These are phyloP conservation scores for Diaporthe humulicola DNA, from an alignment of 2,329 filamentous ascomycete genomes.

Conservation along the genomic window DNA sequence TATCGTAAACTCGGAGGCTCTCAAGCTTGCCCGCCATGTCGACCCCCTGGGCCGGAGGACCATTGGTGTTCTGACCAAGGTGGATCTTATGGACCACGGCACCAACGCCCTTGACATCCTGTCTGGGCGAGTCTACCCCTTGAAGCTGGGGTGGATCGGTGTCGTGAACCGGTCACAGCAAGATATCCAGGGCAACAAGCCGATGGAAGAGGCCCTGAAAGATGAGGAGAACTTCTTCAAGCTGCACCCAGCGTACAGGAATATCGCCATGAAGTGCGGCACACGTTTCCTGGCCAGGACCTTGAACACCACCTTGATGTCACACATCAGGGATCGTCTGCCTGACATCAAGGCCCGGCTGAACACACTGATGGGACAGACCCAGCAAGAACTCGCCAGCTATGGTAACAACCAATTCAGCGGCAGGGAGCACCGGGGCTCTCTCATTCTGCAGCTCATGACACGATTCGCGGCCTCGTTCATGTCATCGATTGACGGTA, in stretches of 20 bases:
- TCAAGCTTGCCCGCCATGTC: slow-evolving; percentile 96
- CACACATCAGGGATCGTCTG: slow-evolving; percentile 93
- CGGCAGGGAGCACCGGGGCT: slow-evolving; percentile 95
- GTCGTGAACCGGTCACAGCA: slow-evolving; percentile 98
- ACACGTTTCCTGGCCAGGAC: slow-evolving; percentile 96
- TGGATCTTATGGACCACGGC: slow-evolving; percentile 98
- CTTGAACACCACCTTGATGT: slow-evolving; percentile 94
- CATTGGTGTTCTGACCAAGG: slow-evolving; percentile 98
- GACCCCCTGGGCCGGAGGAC: slow-evolving; percentile 98
- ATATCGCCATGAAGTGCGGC: slow-evolving; percentile 93
- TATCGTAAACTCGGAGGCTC: slow-evolving; percentile 96
- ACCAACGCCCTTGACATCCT: slow-evolving; percentile 99
- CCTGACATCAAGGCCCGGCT: slow-evolving; percentile 98
- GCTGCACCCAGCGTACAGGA: slow-evolving; percentile 96
- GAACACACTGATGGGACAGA: slow-evolving; percentile 99
- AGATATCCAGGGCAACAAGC: slow-evolving; percentile 95
- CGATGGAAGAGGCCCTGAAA: slow-evolving; percentile 91
- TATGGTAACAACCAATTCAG: slow-evolving; percentile 99
- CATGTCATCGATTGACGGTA: slow-evolving; percentile 98
- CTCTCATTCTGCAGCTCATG: slow-evolving; percentile 96
- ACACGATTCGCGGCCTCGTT: slow-evolving; percentile 98
- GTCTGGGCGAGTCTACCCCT: slow-evolving; percentile 92
- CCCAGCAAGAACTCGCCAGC: slow-evolving; percentile 96
- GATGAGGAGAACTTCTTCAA: slow-evolving; percentile 96
- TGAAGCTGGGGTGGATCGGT: slow-evolving; percentile 98